Percentiles rank a stretch among this genome's conserved stretches.
These are phyloP conservation scores for Elongisporangium prolatum DNA, from an alignment of 352 stramenopile genomes.

Conservation along the genomic window DNA sequence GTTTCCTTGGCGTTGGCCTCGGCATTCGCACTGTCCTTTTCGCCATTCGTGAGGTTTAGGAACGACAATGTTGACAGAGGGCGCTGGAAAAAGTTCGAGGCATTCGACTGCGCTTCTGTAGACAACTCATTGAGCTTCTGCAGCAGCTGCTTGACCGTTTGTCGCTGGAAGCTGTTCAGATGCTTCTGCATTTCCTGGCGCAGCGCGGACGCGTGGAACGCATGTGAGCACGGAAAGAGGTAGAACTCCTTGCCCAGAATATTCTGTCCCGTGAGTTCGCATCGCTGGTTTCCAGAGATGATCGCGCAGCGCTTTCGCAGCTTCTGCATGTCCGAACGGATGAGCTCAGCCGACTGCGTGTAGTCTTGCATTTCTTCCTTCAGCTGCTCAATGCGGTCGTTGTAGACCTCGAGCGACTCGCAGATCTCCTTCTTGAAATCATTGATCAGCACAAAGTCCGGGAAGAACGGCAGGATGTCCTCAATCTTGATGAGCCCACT, in stretches of 20 bases:
- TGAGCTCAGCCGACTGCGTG: conserved; percentile 86
- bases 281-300: conserved; percentile 86
- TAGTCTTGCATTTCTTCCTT: conserved; percentile 94
- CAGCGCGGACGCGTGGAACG: conserved; percentile 90
- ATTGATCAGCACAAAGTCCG: conserved; percentile 94
- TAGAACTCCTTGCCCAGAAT: conserved; percentile 92
- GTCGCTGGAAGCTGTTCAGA: conserved; percentile 83
- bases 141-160: conserved; percentile 88
- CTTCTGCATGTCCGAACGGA: conserved; percentile 87
- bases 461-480: conserved; percentile 93
- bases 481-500: conserved; percentile 90
- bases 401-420: conserved; percentile 89
- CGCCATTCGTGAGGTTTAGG: conserved; percentile 57
- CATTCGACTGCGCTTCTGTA: conserved; percentile 55
- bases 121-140: conserved; percentile 86
- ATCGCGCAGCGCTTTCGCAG: conserved; percentile 83
- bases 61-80: conserved; percentile 56
- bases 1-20: conserved; percentile 47
- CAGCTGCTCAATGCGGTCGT: conserved; percentile 88
- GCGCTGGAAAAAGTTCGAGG: conserved; percentile 73
- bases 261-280: conserved; percentile 86
- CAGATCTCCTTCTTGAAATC: conserved; percentile 96
- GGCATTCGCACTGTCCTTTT: conserved; percentile 56
- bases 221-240: conserved; percentile 92
- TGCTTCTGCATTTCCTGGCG: conserved; percentile 88